Base-by-base conservation (phyloP, 2,329 filamentous ascomycete genomes). In the Xylariales sp. region DNA sequence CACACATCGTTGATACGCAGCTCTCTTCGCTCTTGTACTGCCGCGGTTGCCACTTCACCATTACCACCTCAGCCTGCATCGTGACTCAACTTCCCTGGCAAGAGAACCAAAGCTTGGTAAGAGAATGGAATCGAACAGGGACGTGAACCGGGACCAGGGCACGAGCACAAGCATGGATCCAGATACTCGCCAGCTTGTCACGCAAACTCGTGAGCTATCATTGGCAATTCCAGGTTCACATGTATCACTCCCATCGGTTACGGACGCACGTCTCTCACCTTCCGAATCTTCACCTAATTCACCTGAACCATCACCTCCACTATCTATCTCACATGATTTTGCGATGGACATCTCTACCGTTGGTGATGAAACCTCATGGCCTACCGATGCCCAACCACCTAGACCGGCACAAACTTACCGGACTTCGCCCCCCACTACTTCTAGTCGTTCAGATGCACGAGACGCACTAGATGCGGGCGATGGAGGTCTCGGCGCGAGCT, bases 151-250 rank as follows among this genome's bases (percentile, higher is more conserved):
- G n/a, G 35, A 17, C 35, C 15, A n/a, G 25, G 16, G 16, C 16
- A 11, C 7, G 11, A 35, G 41, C 44, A 37, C 36, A 30, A 29
- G 19, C 21, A 12, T 18, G 8, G 16, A 46, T 39, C 30, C 41
- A 34, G 34, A 50, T 41, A 42, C 53, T 35, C 51, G 53, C 48
- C 58, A 57, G 42, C 52, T 57, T 53, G 54, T 56, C 52, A 49
- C 48, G 48, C 52, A 58, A 56, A 54, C 55, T 54, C 53, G 51
- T 48, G 52, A 54, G 48, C 50, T 59, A 45, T 51, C 52, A 38
- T 52, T 56, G 44, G 40, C 41, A 38, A 46, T 40, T 37, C 16
- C 35, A 11, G 16, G 27, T 45, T 45, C 35, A 42, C 41, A 44
- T 34, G 40, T 37, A 38, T 40, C 37, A 36, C 36, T 28, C 43